Evolutionary conservation across 495 filamentous ascomycete genomes (phyloP).

Genomic region (Podospora tetraspora): DNA sequence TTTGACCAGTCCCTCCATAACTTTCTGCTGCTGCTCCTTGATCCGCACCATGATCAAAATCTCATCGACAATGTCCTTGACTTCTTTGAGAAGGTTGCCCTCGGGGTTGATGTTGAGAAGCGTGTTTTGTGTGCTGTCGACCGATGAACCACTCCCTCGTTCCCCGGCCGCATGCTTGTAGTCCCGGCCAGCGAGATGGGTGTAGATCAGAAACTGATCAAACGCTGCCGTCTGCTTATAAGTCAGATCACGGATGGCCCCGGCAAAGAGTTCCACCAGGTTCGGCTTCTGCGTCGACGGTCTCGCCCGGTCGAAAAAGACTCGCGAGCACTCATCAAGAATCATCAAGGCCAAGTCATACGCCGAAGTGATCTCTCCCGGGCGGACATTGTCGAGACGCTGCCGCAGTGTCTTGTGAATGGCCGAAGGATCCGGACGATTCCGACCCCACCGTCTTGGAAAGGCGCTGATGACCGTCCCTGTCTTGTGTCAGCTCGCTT

Average conservation of each 20-base stretch:
- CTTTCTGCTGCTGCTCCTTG: conserved; percentile 51
- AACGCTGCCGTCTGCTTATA: conserved; percentile 34
- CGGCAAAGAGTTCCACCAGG: conserved; percentile 62
- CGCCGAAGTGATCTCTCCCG: conserved; percentile 57
- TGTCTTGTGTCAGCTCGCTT: conserved; percentile 3
- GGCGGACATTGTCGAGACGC: conserved; percentile 24
- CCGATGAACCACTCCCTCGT: conserved; percentile 23
- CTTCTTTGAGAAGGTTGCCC: conserved; percentile 58
- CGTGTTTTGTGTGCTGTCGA: conserved; percentile 43
- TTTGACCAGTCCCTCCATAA: conserved; percentile 53
- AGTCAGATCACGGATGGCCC: conserved; percentile 51
- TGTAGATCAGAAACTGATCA: conserved; percentile 33
- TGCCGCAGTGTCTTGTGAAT: conserved; percentile 52
- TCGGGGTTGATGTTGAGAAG: conserved; percentile 66
- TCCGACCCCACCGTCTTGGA: conserved; percentile 57
- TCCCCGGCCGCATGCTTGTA: conserved; percentile 16
- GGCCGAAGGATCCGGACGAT: conserved; percentile 58
- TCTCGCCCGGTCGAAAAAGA: conserved; percentile 56
- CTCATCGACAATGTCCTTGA: conserved; percentile 69
- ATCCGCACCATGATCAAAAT: conserved; percentile 65
- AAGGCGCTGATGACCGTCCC: conserved; percentile 59
- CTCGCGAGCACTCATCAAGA: conserved; percentile 55
- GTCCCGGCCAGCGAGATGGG: conserved; percentile 24
- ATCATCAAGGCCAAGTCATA: conserved; percentile 60
- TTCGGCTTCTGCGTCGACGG: conserved; percentile 41